phyloP scores from a whole-genome alignment of 192 early-diverging fungal genomes.

The Umbelopsis vinacea region DNA sequence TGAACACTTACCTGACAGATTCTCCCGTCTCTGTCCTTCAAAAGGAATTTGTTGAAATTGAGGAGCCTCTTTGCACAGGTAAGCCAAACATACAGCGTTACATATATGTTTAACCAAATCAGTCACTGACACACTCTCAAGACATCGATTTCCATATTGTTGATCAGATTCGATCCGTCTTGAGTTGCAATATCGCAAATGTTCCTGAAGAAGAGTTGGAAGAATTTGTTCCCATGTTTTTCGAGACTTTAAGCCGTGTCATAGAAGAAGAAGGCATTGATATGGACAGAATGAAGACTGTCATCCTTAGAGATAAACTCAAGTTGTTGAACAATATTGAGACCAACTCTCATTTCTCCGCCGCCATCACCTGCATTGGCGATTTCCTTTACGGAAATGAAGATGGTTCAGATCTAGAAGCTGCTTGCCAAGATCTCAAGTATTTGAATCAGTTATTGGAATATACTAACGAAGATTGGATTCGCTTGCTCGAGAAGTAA shows the following conservation, averaged over 20 bases:
- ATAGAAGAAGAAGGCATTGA: slow-evolving; percentile 58
- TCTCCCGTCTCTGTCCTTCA: slow-evolving; percentile 59
- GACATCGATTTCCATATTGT: slow-evolving; percentile 51
- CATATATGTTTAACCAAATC: background rate
- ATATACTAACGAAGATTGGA: slow-evolving; percentile 52
- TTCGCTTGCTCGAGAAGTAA: slow-evolving; percentile 52
- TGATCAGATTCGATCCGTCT: slow-evolving; percentile 49
- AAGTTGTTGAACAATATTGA: slow-evolving; percentile 49
- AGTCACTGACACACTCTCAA: background rate
- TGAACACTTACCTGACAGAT: slow-evolving; percentile 55
- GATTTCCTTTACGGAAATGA: slow-evolving; percentile 59
- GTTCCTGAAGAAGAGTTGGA: slow-evolving; percentile 61
- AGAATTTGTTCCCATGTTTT: slow-evolving; percentile 48
- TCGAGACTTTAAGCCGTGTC: slow-evolving; percentile 45
- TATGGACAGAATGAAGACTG: slow-evolving; percentile 57
- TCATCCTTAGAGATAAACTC: slow-evolving; percentile 55
- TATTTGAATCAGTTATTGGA: slow-evolving; percentile 46
- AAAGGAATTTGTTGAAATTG: slow-evolving; percentile 66
- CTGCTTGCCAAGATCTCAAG: slow-evolving; percentile 45
- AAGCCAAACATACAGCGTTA: slow-evolving; percentile 16
- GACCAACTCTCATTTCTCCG: slow-evolving; percentile 40
- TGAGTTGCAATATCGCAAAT: slow-evolving; percentile 50
- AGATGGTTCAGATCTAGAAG: slow-evolving; percentile 52
- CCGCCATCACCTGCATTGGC: slow-evolving; percentile 33
- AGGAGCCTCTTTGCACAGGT: slow-evolving; percentile 65